Evolutionary conservation across 179 eudicot species (phyloP), one percentile per base, ranked within the genome.

Genomic region (Amaranthus tricolor): DNA sequence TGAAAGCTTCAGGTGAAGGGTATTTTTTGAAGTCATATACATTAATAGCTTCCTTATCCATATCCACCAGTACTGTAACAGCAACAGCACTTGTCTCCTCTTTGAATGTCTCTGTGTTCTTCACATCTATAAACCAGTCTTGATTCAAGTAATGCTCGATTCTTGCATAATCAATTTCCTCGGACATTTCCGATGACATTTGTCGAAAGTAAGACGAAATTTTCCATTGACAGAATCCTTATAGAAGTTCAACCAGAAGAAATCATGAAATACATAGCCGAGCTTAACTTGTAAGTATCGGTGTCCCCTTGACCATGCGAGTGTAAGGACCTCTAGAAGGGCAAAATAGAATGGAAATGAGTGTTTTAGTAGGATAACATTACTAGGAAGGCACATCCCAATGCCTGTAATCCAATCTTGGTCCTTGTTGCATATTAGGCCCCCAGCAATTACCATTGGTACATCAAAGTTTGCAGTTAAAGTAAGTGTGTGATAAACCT

Each of bases 241-340:
- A 13, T 17, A 5, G 50, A 76, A 76, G 58, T 70, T 70, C 31
- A 10, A 24, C 79, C 75, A 62, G 17, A 70, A 62, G 19, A 74
- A 74, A 2, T 62, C 70, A 3, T 70, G 79, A 31, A 51, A 76
- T n/a, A 62, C 6, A 47, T 31, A 70, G 13, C 79, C 79, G 7
- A 76, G 31, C 54, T 61, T 13, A 48, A 76, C 55, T 6, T 76
- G 55, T 40, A 76, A 70, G 40, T 19, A 70, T 40, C 79, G 69
- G 11, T 62, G 45, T 14, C 79, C 79, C 14, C 14, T 21, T 70
- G 79, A 62, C 79, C 79, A 76, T 15, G 62, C 75, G n/a, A 76
- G 70, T 6, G 54, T 5, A 21, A 76, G 79, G 62, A 47, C 79
- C 70, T 70, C 55, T 10, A 62, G 13, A 9, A 76, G 70, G 16